These are phyloP conservation scores for Penicillium robsamsonii DNA, from an alignment of 495 filamentous ascomycete species.

Conservation along the genomic window DNA sequence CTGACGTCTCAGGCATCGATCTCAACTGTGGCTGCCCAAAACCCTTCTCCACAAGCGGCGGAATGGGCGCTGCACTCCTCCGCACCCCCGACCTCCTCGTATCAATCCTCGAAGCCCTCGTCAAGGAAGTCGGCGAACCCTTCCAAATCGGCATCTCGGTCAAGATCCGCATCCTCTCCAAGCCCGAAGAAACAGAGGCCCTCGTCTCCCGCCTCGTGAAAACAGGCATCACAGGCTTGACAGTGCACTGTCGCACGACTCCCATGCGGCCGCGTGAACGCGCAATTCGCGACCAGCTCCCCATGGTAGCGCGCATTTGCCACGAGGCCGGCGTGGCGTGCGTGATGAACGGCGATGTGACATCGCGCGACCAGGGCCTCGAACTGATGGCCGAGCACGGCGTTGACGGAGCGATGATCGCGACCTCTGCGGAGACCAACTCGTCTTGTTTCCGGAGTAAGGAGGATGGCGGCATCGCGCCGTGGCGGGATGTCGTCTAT, in stretches of 20 bases:
- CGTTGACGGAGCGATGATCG: constrained; percentile 96
- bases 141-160: constrained; percentile 89
- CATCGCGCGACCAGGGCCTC: constrained; percentile 62
- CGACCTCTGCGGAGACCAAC: constrained; percentile 84
- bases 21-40: constrained; percentile 97
- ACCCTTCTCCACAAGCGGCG: constrained; percentile 84
- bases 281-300: constrained; percentile 81
- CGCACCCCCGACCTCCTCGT: constrained; percentile 77
- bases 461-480: constrained; percentile 60
- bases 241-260: constrained; percentile 92
- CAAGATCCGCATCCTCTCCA: constrained; percentile 88
- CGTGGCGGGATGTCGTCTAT: constrained; percentile 72
- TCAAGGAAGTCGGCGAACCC: constrained; percentile 68
- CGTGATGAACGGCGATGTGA: constrained; percentile 93
- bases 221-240: constrained; percentile 89
- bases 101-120: constrained; percentile 76
- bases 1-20: constrained; percentile 88
- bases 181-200: constrained; percentile 63
- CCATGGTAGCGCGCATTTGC: constrained; percentile 75
- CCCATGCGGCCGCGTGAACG: constrained; percentile 89
- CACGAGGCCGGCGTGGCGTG: constrained; percentile 80
- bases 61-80: constrained; percentile 93
- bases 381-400: constrained; percentile 69
- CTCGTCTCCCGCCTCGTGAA: constrained; percentile 71
- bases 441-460: constrained; percentile 73